A percentile compares a stretch with the other conserved stretches of the same genome.
Conservation (phyloP, 345 rosid genomes). For the Syzygium grande region DNA sequence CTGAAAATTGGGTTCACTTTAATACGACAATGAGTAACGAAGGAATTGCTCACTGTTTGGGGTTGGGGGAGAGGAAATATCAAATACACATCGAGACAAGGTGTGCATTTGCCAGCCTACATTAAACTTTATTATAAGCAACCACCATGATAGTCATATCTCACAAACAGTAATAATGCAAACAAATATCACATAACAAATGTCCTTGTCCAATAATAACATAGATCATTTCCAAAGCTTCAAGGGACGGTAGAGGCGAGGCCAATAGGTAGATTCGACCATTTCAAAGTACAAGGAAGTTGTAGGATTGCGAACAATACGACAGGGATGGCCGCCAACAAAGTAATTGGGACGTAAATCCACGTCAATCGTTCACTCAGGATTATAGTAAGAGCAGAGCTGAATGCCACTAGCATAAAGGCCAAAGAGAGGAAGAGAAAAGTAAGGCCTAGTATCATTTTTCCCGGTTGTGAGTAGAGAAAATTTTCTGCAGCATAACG, state of each 20-base stretch:
- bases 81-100: background rate
- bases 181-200: background rate
- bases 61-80: background rate
- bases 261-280: background rate
- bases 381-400: background rate
- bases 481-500: background rate
- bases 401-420: background rate
- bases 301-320: background rate
- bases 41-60: background rate
- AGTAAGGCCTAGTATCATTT: background rate
- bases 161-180: background rate
- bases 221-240: background rate
- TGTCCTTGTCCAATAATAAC: background rate
- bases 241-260: background rate
- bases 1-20: background rate
- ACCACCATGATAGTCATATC: background rate
- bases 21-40: background rate
- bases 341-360: background rate
- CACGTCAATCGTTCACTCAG: fast-evolving
- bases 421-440: background rate
- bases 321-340: background rate
- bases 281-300: background rate
- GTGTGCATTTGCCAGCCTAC: background rate
- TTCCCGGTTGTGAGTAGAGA: background rate
- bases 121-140: background rate